These are phyloP conservation scores for Leishmania turanica DNA, from an alignment of 208 protist species.

Conservation along the genomic window DNA sequence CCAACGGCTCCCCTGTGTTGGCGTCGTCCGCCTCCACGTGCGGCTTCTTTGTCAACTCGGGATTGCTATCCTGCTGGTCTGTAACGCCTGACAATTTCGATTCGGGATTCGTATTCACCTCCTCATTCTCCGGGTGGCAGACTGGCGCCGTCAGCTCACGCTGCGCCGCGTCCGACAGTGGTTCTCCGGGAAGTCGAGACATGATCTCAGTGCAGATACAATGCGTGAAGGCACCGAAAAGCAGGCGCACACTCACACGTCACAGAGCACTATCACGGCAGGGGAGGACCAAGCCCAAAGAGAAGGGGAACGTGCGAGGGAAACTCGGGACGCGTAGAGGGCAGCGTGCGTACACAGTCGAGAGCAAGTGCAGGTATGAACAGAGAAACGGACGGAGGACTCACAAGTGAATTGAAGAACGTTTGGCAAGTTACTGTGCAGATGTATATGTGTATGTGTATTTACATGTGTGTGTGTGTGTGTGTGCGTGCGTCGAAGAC, in stretches of 20 bases:
- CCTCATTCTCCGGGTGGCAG: neutral
- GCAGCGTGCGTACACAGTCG: neutral
- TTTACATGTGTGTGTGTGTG: neutral
- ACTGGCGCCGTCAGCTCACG: neutral
- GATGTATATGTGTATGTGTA: neutral
- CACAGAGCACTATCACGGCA: neutral
- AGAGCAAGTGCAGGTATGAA: neutral
- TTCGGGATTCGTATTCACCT: neutral
- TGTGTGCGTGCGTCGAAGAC: neutral
- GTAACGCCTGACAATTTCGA: neutral
- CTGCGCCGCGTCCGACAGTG: neutral
- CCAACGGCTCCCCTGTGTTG: slow-evolving; percentile 7
- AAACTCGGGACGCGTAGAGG: neutral
- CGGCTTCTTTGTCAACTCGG: slow-evolving; percentile 1
- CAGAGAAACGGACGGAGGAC: neutral
- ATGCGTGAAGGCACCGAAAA: neutral
- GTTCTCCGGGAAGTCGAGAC: slow-evolving; percentile 19
- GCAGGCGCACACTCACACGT: neutral
- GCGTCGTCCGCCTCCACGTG: neutral
- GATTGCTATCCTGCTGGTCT: neutral
- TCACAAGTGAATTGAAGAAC: neutral
- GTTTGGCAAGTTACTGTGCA: neutral
- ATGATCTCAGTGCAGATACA: neutral
- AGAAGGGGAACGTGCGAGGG: neutral
- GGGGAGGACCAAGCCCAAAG: neutral